Percentiles rank a stretch among this genome's conserved stretches.
phyloP scores from a whole-genome alignment of 2,329 filamentous ascomycete species.

The Pseudogymnoascus sp. region DNA sequence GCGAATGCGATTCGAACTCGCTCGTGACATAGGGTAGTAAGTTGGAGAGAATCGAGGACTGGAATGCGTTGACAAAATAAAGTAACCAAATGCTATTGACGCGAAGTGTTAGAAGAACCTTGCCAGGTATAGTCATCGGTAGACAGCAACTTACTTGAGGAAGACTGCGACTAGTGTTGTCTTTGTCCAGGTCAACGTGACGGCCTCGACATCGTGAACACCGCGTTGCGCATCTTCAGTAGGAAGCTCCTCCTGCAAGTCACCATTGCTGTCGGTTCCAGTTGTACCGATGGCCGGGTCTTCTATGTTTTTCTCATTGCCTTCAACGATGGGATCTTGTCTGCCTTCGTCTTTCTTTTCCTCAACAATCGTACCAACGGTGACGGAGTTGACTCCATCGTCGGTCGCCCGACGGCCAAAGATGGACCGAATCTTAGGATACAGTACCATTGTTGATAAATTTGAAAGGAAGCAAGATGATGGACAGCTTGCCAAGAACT shows the following conservation, averaged over 20 bases:
- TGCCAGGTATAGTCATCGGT: background rate
- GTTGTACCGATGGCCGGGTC: background rate
- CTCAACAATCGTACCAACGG: background rate
- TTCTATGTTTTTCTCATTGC: background rate
- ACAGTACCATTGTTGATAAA: slow-evolving; percentile 14
- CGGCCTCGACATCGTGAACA: slow-evolving; percentile 44
- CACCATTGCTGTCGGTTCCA: background rate
- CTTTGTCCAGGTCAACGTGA: slow-evolving; percentile 44
- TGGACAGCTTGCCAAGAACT: slow-evolving; percentile 1
- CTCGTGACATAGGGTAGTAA: slow-evolving; percentile 23
- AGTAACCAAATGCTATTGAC: slow-evolving; percentile 38
- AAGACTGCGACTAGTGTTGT: slow-evolving; percentile 40
- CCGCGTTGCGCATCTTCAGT: slow-evolving; percentile 28
- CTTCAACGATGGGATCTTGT: background rate
- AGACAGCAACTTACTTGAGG: slow-evolving; percentile 33
- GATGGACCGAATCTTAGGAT: slow-evolving; percentile 12
- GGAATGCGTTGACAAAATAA: slow-evolving; percentile 37
- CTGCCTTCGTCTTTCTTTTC: background rate
- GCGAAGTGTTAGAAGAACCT: background rate
- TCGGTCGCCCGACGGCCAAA: slow-evolving; percentile 14
- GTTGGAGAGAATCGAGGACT: slow-evolving; percentile 29
- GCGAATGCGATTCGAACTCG: slow-evolving; percentile 21
- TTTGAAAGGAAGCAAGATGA: background rate
- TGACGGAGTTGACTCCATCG: slow-evolving; percentile 3
- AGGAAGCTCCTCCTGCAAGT: slow-evolving; percentile 11